Percentiles rank a stretch among this genome's conserved stretches.
These are phyloP conservation scores for Chaetomium sp. DNA, from an alignment of 2,329 filamentous ascomycete genomes.

Conservation along the genomic window DNA sequence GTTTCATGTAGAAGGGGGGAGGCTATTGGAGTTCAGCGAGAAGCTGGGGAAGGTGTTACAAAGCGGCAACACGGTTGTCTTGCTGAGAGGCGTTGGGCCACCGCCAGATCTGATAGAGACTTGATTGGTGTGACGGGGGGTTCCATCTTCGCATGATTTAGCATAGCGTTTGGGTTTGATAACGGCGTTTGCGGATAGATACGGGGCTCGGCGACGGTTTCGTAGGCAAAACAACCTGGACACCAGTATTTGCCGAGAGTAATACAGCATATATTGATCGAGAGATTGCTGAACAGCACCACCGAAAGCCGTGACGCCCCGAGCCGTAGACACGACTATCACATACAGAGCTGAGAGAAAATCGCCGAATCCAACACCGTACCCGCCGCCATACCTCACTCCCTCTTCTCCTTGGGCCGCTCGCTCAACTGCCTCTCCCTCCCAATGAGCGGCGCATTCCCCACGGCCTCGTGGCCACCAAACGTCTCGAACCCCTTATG, in stretches of 20 bases:
- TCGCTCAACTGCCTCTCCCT: conserved; percentile 50
- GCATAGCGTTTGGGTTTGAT: conserved; percentile 21
- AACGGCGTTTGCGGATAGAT: conserved; percentile 20
- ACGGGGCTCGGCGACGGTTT: neutral
- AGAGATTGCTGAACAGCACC: neutral
- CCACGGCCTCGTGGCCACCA: conserved; percentile 63
- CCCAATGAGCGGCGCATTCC: conserved; percentile 56
- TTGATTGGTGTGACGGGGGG: conserved; percentile 34
- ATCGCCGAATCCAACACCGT: neutral
- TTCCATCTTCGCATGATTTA: conserved; percentile 21
- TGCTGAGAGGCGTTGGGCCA: conserved; percentile 83
- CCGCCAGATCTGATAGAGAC: conserved; percentile 70
- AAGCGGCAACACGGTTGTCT: conserved; percentile 86
- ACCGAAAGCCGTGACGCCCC: neutral
- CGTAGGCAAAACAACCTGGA: neutral
- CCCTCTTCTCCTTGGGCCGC: conserved; percentile 47
- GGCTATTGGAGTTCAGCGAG: conserved; percentile 84
- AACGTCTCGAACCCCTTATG: conserved; percentile 76
- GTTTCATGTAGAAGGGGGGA: conserved; percentile 89
- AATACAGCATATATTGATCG: neutral
- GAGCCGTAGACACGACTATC: neutral
- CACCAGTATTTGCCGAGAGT: neutral
- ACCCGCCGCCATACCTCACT: conserved; percentile 25
- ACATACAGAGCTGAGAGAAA: neutral
- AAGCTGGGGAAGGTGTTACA: conserved; percentile 74